Percentiles rank a stretch among this genome's conserved stretches.
Conservation (phyloP, 1,284 basidiomycete species). For the Rhodotorula sp. region DNA sequence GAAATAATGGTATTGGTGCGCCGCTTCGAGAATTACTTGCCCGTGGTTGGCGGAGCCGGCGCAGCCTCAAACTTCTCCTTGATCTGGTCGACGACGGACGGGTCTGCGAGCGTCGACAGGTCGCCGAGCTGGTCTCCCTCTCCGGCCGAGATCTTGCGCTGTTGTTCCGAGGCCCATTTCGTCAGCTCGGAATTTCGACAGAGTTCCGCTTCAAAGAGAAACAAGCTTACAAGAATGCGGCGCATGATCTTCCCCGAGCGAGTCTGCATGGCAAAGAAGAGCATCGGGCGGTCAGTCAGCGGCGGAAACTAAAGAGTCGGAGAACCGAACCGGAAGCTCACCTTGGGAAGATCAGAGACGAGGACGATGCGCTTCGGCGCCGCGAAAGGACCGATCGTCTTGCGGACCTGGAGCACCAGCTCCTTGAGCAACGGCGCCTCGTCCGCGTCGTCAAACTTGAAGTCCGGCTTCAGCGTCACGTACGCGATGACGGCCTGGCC, state of each 20-base stretch:
- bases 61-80: constrained; percentile 6
- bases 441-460: constrained; percentile 66
- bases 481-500: constrained; percentile 50
- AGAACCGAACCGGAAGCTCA: too few relatives aligned
- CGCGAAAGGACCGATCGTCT: constrained; percentile 93
- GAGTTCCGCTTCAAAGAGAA: not conserved
- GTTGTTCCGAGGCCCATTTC: constrained; percentile 50
- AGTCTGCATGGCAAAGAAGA: constrained; percentile 59
- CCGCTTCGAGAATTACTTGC: too few relatives aligned
- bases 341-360: constrained; percentile 78
- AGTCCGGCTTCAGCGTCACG: constrained; percentile 66
- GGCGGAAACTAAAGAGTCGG: not conserved
- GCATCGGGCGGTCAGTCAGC: not conserved
- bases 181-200: not conserved
- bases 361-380: constrained; percentile 66
- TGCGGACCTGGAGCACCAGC: constrained; percentile 79
- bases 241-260: constrained; percentile 97
- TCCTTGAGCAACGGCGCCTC: constrained; percentile 78
- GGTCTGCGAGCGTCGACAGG: constrained; percentile 81
- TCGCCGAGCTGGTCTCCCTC: constrained; percentile 88
- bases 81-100: constrained; percentile 45
- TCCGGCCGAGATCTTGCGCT: constrained; percentile 91
- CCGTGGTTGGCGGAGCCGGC: not conserved
- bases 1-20: too few relatives aligned
- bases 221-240: constrained; percentile 52